phyloP scores from a whole-genome alignment of 2,329 filamentous ascomycete species.

The Aureobasidium zeae region DNA sequence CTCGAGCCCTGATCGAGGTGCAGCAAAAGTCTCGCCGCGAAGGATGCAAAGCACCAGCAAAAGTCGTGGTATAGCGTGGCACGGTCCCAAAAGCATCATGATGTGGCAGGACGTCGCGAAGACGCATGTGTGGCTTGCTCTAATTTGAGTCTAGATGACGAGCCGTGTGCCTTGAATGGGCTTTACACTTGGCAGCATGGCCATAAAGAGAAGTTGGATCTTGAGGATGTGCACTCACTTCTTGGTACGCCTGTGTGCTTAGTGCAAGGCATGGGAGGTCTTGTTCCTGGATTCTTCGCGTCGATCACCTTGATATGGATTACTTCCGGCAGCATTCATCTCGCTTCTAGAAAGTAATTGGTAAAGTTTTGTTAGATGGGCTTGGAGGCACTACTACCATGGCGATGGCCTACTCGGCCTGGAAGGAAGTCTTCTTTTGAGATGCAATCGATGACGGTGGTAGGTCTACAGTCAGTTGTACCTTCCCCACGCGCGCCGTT shows the following conservation, averaged over 20 bases:
- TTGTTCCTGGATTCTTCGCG: neutral
- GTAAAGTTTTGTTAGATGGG: too few species aligned
- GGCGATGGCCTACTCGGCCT: too few species aligned
- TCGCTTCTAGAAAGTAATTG: constrained; percentile 1
- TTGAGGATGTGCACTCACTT: neutral
- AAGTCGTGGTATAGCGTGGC: constrained; percentile 10
- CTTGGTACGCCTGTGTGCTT: constrained; percentile 5
- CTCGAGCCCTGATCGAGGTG: neutral
- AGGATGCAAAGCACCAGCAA: constrained; percentile 1
- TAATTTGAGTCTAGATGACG: constrained; percentile 6
- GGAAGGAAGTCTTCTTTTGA: too few species aligned
- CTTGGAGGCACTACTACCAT: too few species aligned
- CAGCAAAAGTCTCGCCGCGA: constrained; percentile 2
- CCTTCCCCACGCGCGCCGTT: neutral
- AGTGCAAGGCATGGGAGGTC: constrained; percentile 11
- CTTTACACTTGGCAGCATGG: neutral
- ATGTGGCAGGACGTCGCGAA: constrained; percentile 3
- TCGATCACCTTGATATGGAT: neutral
- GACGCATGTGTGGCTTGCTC: constrained; percentile 7
- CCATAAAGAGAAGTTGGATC: neutral
- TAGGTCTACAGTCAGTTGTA: neutral
- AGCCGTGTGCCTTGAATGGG: constrained; percentile 2
- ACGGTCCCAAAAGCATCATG: neutral
- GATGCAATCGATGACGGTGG: too few species aligned
- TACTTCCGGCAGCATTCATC: constrained; percentile 2